phyloP scores from a whole-genome alignment of 805 yeast genomes.

The Metschnikowia picachoensis region DNA sequence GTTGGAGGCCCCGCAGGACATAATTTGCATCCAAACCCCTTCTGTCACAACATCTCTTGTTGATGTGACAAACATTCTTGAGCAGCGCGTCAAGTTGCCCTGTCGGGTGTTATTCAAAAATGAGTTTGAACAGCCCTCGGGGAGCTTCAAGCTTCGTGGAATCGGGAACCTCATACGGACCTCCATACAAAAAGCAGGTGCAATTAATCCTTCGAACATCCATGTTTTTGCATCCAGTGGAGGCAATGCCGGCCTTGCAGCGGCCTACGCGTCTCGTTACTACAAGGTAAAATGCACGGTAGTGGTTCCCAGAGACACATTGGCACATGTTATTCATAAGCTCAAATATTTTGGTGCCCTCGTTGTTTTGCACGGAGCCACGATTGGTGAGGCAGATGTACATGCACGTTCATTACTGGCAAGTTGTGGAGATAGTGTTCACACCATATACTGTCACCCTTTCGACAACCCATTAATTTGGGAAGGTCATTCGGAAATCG shows the following conservation, averaged over 20 bases:
- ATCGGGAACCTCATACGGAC: constrained; percentile 45
- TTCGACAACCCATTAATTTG: constrained; percentile 49
- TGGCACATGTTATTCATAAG: constrained; percentile 41
- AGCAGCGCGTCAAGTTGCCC: constrained; percentile 16
- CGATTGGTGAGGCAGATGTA: constrained; percentile 51
- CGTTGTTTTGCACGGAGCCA: constrained; percentile 43
- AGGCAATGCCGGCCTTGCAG: constrained; percentile 56
- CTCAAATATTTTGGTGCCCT: constrained; percentile 48
- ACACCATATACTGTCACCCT: constrained; percentile 50
- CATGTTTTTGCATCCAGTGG: constrained; percentile 52
- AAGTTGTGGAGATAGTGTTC: constrained; percentile 17
- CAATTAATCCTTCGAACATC: constrained; percentile 19
- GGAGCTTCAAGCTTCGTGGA: constrained; percentile 56
- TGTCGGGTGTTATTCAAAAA: constrained; percentile 45
- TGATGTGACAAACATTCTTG: constrained; percentile 28
- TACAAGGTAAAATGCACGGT: constrained; percentile 50
- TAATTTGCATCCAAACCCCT: constrained; percentile 19
- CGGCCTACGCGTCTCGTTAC: constrained; percentile 42
- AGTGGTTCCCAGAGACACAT: constrained; percentile 53
- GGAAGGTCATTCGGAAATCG: constrained; percentile 47
- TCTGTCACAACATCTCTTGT: constrained; percentile 35
- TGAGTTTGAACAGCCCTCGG: constrained; percentile 54
- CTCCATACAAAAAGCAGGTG: constrained; percentile 26
- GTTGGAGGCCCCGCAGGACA: not conserved
- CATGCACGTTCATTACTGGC: constrained; percentile 30